phyloP scores from a whole-genome alignment of 495 filamentous ascomycete genomes.

The Aspergillus asperescens region DNA sequence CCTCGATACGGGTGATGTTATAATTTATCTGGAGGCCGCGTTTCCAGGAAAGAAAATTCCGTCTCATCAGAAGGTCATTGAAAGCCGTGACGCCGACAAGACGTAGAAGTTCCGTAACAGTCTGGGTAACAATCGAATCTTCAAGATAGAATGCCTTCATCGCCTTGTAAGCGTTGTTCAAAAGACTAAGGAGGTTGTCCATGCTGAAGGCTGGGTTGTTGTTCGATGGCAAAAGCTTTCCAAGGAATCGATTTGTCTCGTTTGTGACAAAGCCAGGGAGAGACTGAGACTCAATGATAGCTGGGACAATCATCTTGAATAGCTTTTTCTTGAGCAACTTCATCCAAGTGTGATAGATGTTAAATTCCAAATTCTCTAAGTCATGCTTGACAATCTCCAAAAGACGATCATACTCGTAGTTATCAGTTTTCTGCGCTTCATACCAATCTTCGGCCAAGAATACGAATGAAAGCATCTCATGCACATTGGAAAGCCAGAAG shows the following conservation, averaged over 20 bases:
- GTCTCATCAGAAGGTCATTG: constrained; percentile 95
- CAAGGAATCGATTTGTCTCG: constrained; percentile 95
- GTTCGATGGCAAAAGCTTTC: constrained; percentile 86
- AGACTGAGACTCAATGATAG: constrained; percentile 98
- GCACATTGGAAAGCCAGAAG: constrained; percentile 99
- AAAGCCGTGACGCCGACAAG: constrained; percentile 98
- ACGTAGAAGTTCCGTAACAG: constrained; percentile 85
- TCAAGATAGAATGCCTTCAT: constrained; percentile 98
- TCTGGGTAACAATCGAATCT: constrained; percentile 90
- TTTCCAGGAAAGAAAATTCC: constrained; percentile 99
- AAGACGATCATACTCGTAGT: constrained; percentile 96
- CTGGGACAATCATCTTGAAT: constrained; percentile 98
- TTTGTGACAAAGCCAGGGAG: constrained; percentile 98
- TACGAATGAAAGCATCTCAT: constrained; percentile 99
- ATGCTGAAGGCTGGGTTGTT: constrained; percentile 92
- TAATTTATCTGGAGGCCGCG: constrained; percentile 99
- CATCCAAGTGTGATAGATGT: constrained; percentile 99
- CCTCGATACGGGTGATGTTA: constrained; percentile 98
- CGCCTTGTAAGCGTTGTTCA: constrained; percentile 96
- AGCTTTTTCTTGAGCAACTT: constrained; percentile 99
- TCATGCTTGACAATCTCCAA: constrained; percentile 99
- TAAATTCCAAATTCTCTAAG: constrained; percentile 96
- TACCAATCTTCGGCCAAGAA: constrained; percentile 99
- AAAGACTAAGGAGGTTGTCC: constrained; percentile 93
- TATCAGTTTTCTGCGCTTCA: constrained; percentile 97